Evolutionary conservation across 208 protist genomes (phyloP), one percentile per base, ranked within the genome.

Genomic region (Vickermania spadyakhi): DNA sequence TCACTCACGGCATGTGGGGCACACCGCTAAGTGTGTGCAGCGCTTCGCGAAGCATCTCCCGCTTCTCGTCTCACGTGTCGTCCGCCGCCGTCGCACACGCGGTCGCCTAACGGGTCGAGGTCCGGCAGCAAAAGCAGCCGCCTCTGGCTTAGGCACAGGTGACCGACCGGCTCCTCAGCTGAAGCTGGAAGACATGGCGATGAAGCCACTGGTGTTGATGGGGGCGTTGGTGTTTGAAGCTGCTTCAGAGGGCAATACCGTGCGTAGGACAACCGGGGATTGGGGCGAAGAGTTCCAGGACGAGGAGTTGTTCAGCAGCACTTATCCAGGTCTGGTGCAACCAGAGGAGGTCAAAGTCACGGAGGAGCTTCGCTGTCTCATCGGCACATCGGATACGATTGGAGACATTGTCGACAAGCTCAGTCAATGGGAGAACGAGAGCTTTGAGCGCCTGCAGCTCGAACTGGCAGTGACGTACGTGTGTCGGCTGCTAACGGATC

Each of bases 151-250:
- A 41, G 83, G 76, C 31, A 89, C 80, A 0, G 82, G 86, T 0
- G 53, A 50, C 11, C 70, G 73, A 23, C 77, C 82, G 27, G 64
- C 56, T 2, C 57, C 79, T 25, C 79, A 90, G 73, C 36, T 7
- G 7, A 70, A 76, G n/a, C 79, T 93, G 26, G 86, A 93, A 52
- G 83, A 88, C 54, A 90, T 93, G 80, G 53, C 70, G n/a, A 85
- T 93, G 83, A 93, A 93, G 61, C 86, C 86, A 21, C 70, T 93
- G 50, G 86, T 93, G 26, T 62, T 93, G 25, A 71, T 93, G 64
- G 86, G 86, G 2, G 86, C 76, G 5, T 74, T 90, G 28, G 62
- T 93, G 45, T 88, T 93, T 56, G 78, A 77, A 55, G 56, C 77
- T 3, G 2, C 18, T 30, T 29, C 5, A 3, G 36, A 31, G 31